phyloP scores from a whole-genome alignment of 805 yeast species.

The Pichia scutulata region DNA sequence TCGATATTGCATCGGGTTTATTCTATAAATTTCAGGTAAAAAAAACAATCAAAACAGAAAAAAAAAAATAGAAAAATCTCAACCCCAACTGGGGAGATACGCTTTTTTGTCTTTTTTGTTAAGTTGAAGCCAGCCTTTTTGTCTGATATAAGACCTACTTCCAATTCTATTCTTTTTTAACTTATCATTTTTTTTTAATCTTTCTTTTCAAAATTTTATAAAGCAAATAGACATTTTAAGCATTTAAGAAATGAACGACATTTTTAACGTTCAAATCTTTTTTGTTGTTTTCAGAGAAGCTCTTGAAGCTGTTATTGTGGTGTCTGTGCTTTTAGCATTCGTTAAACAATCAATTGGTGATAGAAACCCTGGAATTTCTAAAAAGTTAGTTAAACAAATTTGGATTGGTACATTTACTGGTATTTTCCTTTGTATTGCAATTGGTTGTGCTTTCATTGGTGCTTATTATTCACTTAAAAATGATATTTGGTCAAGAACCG shows the following conservation, averaged over 20 bases:
- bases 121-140: too few relatives aligned
- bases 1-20: too few relatives aligned
- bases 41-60: too few relatives aligned
- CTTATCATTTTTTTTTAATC: too few relatives aligned
- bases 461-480: conserved; percentile 70
- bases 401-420: conserved; percentile 76
- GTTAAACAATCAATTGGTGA: conserved; percentile 73
- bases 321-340: conserved; percentile 83
- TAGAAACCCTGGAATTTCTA: conserved; percentile 47
- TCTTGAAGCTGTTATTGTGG: conserved; percentile 79
- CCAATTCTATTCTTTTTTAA: too few relatives aligned
- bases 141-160: too few relatives aligned
- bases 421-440: conserved; percentile 59
- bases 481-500: conserved; percentile 77
- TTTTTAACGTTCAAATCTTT: conserved; percentile 64
- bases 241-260: conserved; percentile 20
- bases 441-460: conserved; percentile 90
- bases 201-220: too few relatives aligned
- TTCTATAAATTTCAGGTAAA: too few relatives aligned
- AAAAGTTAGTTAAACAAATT: conserved; percentile 59
- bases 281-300: conserved; percentile 87
- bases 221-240: background rate
- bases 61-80: too few relatives aligned
- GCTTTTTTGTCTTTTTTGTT: too few relatives aligned
- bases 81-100: too few relatives aligned